Conservation (phyloP, 1,139 yeast genomes). For the Protomyces inundatus region DNA sequence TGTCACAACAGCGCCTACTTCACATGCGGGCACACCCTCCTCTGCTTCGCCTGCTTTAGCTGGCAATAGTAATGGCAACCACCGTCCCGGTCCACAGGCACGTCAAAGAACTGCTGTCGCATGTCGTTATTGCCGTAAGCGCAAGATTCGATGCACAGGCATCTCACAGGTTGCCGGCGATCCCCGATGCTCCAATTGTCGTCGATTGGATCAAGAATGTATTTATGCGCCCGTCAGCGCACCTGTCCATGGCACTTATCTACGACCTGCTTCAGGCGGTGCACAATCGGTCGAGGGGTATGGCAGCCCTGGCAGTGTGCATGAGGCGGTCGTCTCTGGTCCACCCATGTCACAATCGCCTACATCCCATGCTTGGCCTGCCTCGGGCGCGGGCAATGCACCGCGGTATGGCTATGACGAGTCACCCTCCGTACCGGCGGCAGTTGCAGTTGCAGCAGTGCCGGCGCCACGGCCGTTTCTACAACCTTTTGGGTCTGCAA, state of each 20-base stretch:
- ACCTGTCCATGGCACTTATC: neutral
- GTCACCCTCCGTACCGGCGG: too few relatives aligned
- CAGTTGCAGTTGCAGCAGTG: too few relatives aligned
- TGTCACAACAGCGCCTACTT: neutral
- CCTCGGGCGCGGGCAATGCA: too few relatives aligned
- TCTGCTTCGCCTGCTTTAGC: too few relatives aligned
- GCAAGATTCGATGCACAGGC: slow-evolving; percentile 27
- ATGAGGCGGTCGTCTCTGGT: too few relatives aligned
- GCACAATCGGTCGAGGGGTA: too few relatives aligned
- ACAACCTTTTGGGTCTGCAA: too few relatives aligned
- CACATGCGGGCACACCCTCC: neutral
- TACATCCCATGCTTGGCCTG: too few relatives aligned
- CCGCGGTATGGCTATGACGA: too few relatives aligned
- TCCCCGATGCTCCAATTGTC: slow-evolving; percentile 22
- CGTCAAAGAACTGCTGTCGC: slow-evolving; percentile 29
- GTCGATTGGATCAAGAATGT: slow-evolving; percentile 24
- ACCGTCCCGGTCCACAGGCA: slow-evolving; percentile 35
- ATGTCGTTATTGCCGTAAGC: slow-evolving; percentile 24
- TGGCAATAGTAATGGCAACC: neutral
- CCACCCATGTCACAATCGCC: too few relatives aligned
- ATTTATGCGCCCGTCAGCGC: slow-evolving; percentile 24
- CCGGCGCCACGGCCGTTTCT: too few relatives aligned
- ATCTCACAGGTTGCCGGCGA: slow-evolving; percentile 22
- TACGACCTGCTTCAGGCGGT: neutral
- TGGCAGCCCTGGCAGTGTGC: too few relatives aligned